Conservation (phyloP, 2,329 filamentous ascomycete species). For the Parastagonospora nodorum region DNA sequence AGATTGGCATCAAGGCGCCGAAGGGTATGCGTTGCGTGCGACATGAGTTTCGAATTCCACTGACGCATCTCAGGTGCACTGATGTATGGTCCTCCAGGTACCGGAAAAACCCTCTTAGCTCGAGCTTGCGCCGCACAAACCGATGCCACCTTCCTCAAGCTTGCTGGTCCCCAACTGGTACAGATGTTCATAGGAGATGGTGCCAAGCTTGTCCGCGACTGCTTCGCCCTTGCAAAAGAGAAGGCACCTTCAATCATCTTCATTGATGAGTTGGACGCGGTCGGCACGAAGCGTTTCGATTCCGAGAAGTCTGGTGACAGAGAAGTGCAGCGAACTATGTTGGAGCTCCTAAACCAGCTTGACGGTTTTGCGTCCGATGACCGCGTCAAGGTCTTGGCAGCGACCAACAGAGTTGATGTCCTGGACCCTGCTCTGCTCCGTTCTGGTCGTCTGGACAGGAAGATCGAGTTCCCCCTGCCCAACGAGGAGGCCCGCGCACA, state of each 20-base stretch:
- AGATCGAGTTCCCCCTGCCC: slow-evolving; percentile 97
- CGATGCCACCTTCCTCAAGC: slow-evolving; percentile 97
- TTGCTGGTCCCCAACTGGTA: slow-evolving; percentile 94
- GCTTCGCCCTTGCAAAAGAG: slow-evolving; percentile 96
- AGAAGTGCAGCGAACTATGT: slow-evolving; percentile 98
- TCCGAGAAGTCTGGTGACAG: slow-evolving; percentile 97
- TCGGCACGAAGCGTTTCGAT: slow-evolving; percentile 99
- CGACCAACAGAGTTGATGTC: slow-evolving; percentile 93
- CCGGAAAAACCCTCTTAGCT: slow-evolving; percentile 88
- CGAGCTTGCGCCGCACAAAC: slow-evolving; percentile 97
- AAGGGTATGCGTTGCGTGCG: slow-evolving; percentile 70
- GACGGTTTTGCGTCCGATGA: slow-evolving; percentile 98
- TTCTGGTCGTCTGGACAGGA: slow-evolving; percentile 89
- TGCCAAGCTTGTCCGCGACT: slow-evolving; percentile 95
- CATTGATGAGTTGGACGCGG: slow-evolving; percentile 96
- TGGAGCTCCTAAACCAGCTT: slow-evolving; percentile 97
- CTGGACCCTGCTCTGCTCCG: slow-evolving; percentile 89
- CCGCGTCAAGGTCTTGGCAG: slow-evolving; percentile 92
- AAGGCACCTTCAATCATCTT: slow-evolving; percentile 99
- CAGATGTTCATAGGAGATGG: slow-evolving; percentile 99
- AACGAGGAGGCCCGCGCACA: slow-evolving; percentile 98
- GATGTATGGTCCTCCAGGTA: slow-evolving; percentile 95
- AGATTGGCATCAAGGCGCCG: slow-evolving; percentile 98
- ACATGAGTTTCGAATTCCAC: neutral
- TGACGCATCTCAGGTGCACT: slow-evolving; percentile 69